Evolutionary conservation across 257 asterid species (phyloP).

Genomic region (Solanum piurae): DNA sequence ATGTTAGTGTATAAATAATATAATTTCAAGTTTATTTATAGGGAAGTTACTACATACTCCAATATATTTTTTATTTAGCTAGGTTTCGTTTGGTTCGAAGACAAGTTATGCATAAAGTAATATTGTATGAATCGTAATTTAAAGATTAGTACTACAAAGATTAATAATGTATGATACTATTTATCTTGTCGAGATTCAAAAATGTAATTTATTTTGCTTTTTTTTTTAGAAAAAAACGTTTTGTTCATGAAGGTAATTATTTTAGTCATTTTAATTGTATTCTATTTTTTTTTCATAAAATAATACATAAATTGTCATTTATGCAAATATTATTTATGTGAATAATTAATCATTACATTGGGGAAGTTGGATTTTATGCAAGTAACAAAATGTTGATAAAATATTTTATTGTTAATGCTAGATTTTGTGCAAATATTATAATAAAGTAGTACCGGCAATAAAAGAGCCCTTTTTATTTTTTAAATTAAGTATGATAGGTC

Average conservation of each 20-base stretch:
- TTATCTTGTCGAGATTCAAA: not conserved
- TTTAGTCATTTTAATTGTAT: not conserved
- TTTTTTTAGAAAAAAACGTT: not conserved
- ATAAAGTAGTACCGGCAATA: not conserved
- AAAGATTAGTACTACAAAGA: not conserved
- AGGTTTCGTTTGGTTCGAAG: not conserved
- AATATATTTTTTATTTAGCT: not conserved
- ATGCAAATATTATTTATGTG: not conserved
- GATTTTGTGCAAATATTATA: not conserved
- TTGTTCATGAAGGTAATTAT: not conserved
- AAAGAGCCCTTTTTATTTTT: not conserved
- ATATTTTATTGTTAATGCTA: not conserved
- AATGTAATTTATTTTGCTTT: not conserved
- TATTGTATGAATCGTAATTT: not conserved
- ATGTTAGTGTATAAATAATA: not conserved
- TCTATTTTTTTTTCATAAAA: not conserved
- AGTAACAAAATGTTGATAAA: not conserved
- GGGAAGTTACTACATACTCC: not conserved
- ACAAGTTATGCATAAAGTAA: not conserved
- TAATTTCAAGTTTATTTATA: not conserved
- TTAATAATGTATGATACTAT: not conserved
- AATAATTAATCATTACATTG: not conserved
- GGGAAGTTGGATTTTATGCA: not conserved
- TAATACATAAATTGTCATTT: not conserved
- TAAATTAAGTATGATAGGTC: not conserved